phyloP scores from a whole-genome alignment of 257 asterid species.

The Capsicum baccatum region DNA sequence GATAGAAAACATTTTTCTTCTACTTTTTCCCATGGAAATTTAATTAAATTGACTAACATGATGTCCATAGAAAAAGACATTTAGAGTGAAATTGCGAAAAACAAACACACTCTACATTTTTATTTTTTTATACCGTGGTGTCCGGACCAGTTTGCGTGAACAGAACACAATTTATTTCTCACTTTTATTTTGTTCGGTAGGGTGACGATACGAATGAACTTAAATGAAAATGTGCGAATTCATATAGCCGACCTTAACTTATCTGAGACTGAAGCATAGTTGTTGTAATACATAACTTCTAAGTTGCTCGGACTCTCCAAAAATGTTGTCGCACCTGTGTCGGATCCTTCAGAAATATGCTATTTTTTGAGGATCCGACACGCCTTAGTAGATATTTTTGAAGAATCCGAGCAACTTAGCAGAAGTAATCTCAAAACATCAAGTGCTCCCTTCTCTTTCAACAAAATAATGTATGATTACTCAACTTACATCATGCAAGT shows the following conservation, averaged over 20 bases:
- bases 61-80: neutral
- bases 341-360: no score
- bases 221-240: neutral
- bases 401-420: no score
- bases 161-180: neutral
- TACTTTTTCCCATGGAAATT: neutral
- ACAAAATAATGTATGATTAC: neutral
- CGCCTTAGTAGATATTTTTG: no score
- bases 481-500: neutral
- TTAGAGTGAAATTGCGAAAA: no score
- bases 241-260: neutral
- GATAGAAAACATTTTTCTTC: no score
- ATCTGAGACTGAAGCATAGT: neutral
- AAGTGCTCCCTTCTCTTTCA: neutral
- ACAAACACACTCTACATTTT: no score
- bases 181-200: neutral
- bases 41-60: neutral
- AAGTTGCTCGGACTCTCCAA: no score
- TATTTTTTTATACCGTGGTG: no score
- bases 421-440: slow-evolving; percentile 6
- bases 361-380: no score
- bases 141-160: no score
- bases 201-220: neutral
- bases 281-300: neutral
- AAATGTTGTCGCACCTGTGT: no score